These are phyloP conservation scores for Colletotrichum endophyticum DNA, from an alignment of 2,329 filamentous ascomycete genomes.

Conservation along the genomic window DNA sequence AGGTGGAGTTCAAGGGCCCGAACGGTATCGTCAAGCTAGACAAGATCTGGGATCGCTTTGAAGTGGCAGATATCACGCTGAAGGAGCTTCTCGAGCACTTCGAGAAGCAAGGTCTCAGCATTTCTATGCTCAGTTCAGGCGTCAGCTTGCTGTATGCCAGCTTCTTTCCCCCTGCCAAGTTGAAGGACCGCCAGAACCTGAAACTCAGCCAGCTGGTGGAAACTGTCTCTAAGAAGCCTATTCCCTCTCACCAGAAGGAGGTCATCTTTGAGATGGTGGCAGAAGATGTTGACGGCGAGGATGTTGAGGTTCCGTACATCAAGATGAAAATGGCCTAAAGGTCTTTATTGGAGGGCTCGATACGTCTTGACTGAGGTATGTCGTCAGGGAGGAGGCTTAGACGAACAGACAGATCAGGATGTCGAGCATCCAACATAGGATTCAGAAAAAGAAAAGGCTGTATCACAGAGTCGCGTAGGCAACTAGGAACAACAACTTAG, in stretches of 20 bases:
- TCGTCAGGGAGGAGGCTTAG: not conserved
- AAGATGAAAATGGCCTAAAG: conserved; percentile 74
- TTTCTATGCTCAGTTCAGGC: conserved; percentile 96
- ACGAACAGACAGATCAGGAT: not conserved
- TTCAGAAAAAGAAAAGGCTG: not conserved
- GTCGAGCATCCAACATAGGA: not conserved
- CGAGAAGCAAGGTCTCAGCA: conserved; percentile 76
- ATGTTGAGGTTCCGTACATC: conserved; percentile 96
- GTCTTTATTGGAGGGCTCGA: not conserved
- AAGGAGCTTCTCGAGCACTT: conserved; percentile 85
- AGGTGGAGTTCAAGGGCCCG: conserved; percentile 85
- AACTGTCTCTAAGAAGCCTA: conserved; percentile 87
- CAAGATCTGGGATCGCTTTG: conserved; percentile 98
- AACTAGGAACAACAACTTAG: not conserved
- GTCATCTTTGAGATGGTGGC: conserved; percentile 96
- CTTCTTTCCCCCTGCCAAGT: conserved; percentile 81
- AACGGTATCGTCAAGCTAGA: conserved; percentile 84
- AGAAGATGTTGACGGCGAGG: conserved; percentile 86
- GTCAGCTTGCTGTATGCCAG: conserved; percentile 93
- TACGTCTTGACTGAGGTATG: not conserved
- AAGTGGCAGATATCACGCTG: conserved; percentile 85
- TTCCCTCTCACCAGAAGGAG: conserved; percentile 91
- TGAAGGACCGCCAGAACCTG: conserved; percentile 81
- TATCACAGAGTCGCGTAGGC: not conserved
- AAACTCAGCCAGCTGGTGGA: conserved; percentile 91